Base-by-base conservation (phyloP, 345 rosid genomes). In the Hibiscus trionum region DNA sequence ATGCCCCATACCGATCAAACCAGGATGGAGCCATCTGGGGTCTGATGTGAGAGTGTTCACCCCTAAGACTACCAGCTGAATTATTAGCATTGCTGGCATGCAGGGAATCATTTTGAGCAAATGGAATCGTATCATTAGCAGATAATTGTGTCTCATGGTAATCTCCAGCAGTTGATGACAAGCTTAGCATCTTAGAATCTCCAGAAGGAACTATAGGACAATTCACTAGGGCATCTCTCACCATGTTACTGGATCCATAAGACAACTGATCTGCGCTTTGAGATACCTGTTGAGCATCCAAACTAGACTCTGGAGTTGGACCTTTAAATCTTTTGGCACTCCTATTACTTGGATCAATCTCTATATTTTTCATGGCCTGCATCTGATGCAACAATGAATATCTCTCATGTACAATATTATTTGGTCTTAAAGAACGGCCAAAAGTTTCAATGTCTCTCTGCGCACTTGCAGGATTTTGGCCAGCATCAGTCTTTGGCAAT, bases 11-110 rank as follows among this genome's bases (percentile, higher is more conserved):
- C 78, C 82, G 89, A 81, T 79, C 88, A 79, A 87, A 88, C 91
- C 94, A 89, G 61, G 96, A 85, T 69, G 96, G 93, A 33, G 88
- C 93, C 90, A 86, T 86, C 80, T 82, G 93, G 59, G 84, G 85
- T 80, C 88, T 89, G 69, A 89, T 76, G 67, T 83, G 85, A 65
- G 85, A 79, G 75, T 83, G 80, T 66, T 85, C 89, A 69, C 79
- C 76, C 74, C 73, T 81, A 63, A 42, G 69, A 47, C 75, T 80
- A 29, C 79, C 78, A 77, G 75, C 81, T 66, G 77, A 27, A 71
- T 69, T 69, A 77, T 77, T 84, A 76, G 80, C 69, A 44, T 71
- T 67, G 53, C 83, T 33, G 35, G 77, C 58, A 79, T 73, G 81
- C 66, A 68, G 86, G 59, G 80, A 21, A 79, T 76, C 81, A 64